These are phyloP conservation scores for Suillus plorans DNA, from an alignment of 768 basidiomycete species.

Conservation along the genomic window DNA sequence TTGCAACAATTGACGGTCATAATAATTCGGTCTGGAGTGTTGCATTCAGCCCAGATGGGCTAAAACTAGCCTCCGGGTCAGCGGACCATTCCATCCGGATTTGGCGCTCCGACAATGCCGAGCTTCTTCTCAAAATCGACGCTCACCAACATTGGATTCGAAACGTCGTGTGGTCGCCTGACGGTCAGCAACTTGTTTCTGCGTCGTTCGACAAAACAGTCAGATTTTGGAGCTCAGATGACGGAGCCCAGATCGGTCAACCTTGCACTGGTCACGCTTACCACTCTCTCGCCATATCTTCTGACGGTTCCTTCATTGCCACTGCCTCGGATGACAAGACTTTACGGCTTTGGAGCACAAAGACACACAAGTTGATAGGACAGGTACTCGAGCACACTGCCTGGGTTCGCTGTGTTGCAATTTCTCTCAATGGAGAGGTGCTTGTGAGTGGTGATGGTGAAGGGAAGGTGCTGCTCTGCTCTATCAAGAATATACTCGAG, in stretches of 20 bases:
- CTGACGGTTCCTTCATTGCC: constrained; percentile 29
- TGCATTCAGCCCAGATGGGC: constrained; percentile 16
- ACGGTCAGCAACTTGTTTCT: constrained; percentile 16
- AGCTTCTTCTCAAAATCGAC: background rate
- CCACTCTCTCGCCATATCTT: constrained; percentile 31
- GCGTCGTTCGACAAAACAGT: constrained; percentile 19
- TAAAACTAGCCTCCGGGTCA: constrained; percentile 12
- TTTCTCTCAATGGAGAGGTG: constrained; percentile 26
- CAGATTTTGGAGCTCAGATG: constrained; percentile 30
- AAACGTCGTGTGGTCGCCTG: constrained; percentile 29
- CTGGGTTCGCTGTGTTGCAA: constrained; percentile 28
- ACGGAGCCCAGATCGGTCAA: constrained; percentile 30
- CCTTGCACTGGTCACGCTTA: constrained; percentile 28
- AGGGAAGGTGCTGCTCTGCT: background rate
- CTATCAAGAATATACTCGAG: background rate
- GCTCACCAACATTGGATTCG: constrained; percentile 18
- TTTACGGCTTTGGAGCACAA: constrained; percentile 32
- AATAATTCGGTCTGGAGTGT: background rate
- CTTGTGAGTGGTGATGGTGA: constrained; percentile 31
- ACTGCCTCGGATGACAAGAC: constrained; percentile 30
- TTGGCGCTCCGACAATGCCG: constrained; percentile 2
- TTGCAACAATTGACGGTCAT: constrained; percentile 4
- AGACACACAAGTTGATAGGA: constrained; percentile 18
- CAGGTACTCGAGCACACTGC: constrained; percentile 26
- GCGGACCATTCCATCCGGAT: constrained; percentile 8